A percentile compares a stretch with the other conserved stretches of the same genome.
Conservation (phyloP, 192 early-diverging fungal species). For the Linnemannia schmuckeri region DNA sequence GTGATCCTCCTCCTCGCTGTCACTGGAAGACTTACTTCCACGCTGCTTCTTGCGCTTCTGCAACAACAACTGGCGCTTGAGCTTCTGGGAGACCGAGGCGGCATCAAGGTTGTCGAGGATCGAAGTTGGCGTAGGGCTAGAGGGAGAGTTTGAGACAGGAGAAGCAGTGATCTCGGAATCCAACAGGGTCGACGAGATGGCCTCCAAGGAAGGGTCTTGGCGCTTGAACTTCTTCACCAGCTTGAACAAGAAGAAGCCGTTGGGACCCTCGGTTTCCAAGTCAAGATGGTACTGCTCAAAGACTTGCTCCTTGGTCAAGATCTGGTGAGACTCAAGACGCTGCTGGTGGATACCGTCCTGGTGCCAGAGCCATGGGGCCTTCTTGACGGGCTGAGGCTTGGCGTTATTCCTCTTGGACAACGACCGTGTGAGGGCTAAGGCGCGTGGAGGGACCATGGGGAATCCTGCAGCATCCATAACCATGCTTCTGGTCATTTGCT, state of each 20-base stretch:
- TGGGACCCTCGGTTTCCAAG: conserved; percentile 47
- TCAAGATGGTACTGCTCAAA: conserved; percentile 54
- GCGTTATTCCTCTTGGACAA: background rate
- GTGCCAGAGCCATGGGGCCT: conserved; percentile 54
- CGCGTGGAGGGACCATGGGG: background rate
- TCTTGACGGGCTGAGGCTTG: conserved; percentile 10
- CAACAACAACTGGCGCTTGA: conserved; percentile 47
- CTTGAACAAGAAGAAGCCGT: conserved; percentile 54
- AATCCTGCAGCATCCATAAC: conserved; percentile 10
- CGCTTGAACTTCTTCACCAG: conserved; percentile 48
- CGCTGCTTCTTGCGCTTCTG: conserved; percentile 53
- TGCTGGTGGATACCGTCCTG: conserved; percentile 50
- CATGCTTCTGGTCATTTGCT: background rate
- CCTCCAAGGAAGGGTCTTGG: conserved; percentile 32
- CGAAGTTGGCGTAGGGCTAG: conserved; percentile 18
- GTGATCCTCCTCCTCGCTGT: conserved; percentile 29
- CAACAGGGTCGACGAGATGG: conserved; percentile 24
- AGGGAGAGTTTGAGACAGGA: conserved; percentile 16
- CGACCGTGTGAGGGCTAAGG: conserved; percentile 9
- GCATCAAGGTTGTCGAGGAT: conserved; percentile 49
- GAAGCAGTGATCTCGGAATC: conserved; percentile 43
- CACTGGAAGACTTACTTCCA: background rate
- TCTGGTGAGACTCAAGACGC: conserved; percentile 53
- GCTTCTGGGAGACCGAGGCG: conserved; percentile 37
- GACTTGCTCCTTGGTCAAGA: conserved; percentile 52